Base-by-base conservation (phyloP, 371 early-diverging fungal genomes). In the Mucor mucedo region DNA sequence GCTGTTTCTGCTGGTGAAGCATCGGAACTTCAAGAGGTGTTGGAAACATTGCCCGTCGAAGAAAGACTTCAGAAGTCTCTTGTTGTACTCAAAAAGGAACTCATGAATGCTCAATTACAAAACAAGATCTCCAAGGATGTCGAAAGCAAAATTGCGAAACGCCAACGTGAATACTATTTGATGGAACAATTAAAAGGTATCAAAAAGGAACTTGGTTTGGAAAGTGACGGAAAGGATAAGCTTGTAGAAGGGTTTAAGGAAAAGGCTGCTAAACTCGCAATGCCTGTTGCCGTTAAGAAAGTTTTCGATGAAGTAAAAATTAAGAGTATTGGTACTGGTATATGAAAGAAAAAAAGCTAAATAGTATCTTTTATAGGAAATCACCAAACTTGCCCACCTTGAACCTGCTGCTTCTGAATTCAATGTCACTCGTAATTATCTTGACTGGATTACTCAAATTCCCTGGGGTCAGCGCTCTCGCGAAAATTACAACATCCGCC, bases 101-200 rank as follows among this genome's bases (percentile, higher is more conserved):
- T 97, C 65, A 88, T 94, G 80, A 97, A 97, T 64, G 97, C 96
- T 3, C 96, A 97, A 72, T 77, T 98, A 61, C 97, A 97, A 74
- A 91, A 92, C 72, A 95, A 96, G 77, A 97, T 98, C 60, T 88
- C 93, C 60, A 93, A 94, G 70, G 96, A 97, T 65, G 98, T 98
- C 32, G 98, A 97, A 70, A 89, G 89, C 66, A 97, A 97, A 82
- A 97, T 98, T 65, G 93, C 93, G 11, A 90, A 96, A 65, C 87
- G 95, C 45, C 95, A 97, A 79, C 93, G 97, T 55, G 98, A 98
- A 71, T 98, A 96, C 74, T 97, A 93, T 62, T 76, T 98, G 80
- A 96, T 96, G 96, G 98, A 98, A 77, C 98, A 97, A 75, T 85
- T 98, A 70, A 97, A 96, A 81, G 96, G 97, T 1, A 98, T 98